Conservation (phyloP, 331 rosid genomes). For the Cucumis variabilis region DNA sequence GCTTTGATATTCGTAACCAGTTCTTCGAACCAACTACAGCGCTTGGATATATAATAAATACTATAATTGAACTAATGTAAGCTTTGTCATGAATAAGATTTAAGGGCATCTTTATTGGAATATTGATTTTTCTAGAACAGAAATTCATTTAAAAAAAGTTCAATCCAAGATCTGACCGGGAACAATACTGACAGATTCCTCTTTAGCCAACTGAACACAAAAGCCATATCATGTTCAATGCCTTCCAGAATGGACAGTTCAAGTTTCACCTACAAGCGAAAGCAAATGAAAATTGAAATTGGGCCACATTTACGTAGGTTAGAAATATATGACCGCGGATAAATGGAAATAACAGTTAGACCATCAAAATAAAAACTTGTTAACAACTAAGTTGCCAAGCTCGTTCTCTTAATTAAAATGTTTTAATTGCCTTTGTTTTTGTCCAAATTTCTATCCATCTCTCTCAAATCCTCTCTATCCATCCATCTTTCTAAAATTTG, state of each 20-base stretch:
- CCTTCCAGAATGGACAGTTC: conserved; percentile 43
- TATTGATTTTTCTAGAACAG: background rate
- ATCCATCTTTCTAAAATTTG: no score
- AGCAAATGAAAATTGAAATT: background rate
- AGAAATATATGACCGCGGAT: no score
- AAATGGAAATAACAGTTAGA: no score
- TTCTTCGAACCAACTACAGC: conserved; percentile 45
- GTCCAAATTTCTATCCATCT: no score
- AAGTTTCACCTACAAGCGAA: conserved; percentile 42
- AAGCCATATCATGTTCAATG: conserved; percentile 49
- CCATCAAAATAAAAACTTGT: no score
- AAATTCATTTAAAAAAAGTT: background rate
- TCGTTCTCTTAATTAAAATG: no score
- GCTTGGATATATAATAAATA: conserved; percentile 28
- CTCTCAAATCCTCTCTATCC: no score
- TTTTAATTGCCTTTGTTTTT: no score
- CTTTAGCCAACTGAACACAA: conserved; percentile 52
- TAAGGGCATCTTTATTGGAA: background rate
- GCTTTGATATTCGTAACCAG: conserved; percentile 56
- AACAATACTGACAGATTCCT: conserved; percentile 47
- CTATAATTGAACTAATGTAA: background rate
- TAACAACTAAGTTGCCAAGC: no score
- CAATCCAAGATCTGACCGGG: conserved; percentile 39
- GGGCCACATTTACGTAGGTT: no score
- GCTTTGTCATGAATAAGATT: background rate